Conservation (phyloP, 495 filamentous ascomycete species). For the Penicillium macrosclerotiorum region DNA sequence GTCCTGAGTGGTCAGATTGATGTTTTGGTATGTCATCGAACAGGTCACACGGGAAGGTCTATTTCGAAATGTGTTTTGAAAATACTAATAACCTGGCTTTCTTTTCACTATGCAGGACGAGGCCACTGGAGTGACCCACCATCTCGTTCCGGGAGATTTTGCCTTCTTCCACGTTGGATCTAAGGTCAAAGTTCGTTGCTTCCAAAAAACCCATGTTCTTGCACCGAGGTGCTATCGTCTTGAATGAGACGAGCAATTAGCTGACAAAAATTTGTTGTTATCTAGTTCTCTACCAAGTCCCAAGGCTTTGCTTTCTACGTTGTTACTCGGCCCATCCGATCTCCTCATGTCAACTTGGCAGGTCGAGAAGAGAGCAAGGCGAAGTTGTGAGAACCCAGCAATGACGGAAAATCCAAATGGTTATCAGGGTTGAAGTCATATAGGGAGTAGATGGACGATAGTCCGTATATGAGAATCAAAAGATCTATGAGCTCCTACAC, state of each 20-base stretch:
- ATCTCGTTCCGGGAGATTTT: slow-evolving; percentile 32
- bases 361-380: slow-evolving; percentile 24
- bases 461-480: too few species aligned
- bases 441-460: too few species aligned
- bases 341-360: slow-evolving; percentile 26
- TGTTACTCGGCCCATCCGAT: slow-evolving; percentile 26
- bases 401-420: too few species aligned
- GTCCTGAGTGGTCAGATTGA: slow-evolving; percentile 33
- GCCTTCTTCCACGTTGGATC: slow-evolving; percentile 34
- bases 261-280: slow-evolving; percentile 7
- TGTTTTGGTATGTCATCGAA: slow-evolving; percentile 22
- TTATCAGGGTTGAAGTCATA: too few species aligned
- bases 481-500: too few species aligned
- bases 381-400: slow-evolving; percentile 10
- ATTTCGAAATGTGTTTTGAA: neutral
- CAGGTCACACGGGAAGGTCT: neutral
- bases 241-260: neutral
- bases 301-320: slow-evolving; percentile 30
- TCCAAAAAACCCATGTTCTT: neutral
- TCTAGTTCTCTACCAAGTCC: slow-evolving; percentile 35
- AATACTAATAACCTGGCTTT: neutral
- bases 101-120: slow-evolving; percentile 28
- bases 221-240: too few species aligned
- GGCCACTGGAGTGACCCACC: slow-evolving; percentile 31
- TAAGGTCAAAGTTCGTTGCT: slow-evolving; percentile 28